Evolutionary conservation across 2,329 filamentous ascomycete genomes (phyloP).

Genomic region (Hysterium pulicare): DNA sequence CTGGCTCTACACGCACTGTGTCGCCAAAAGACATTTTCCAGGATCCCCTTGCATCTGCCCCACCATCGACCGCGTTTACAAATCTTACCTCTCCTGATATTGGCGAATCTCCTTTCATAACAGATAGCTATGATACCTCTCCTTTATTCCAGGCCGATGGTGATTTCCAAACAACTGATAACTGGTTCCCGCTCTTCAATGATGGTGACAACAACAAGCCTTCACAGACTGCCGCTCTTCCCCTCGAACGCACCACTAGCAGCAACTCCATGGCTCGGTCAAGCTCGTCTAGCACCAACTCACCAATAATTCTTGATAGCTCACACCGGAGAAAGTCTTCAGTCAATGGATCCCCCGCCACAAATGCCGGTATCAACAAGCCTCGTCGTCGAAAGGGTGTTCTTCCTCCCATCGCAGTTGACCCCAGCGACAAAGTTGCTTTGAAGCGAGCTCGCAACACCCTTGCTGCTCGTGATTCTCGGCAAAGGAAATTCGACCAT

Average conservation of each 20-base stretch:
- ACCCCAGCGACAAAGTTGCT: conserved; percentile 70
- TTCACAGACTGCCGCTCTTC: conserved; percentile 23
- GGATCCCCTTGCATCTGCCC: conserved; percentile 68
- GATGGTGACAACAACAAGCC: conserved; percentile 38
- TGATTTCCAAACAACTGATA: conserved; percentile 54
- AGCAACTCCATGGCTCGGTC: conserved; percentile 35
- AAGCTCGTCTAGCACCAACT: conserved; percentile 34
- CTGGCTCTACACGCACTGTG: conserved; percentile 56
- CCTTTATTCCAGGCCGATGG: conserved; percentile 64
- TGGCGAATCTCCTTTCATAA: conserved; percentile 72
- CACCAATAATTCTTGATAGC: conserved; percentile 33
- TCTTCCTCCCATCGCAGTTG: conserved; percentile 73
- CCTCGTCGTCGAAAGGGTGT: conserved; percentile 77
- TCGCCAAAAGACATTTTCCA: conserved; percentile 80
- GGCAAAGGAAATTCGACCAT: conserved; percentile 77
- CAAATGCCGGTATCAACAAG: conserved; percentile 67
- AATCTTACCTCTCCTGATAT: conserved; percentile 78
- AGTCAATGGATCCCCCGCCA: conserved; percentile 48
- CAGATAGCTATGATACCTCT: conserved; percentile 71
- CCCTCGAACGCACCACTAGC: conserved; percentile 42
- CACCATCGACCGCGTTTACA: conserved; percentile 78
- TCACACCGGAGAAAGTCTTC: conserved; percentile 41
- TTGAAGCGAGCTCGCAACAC: conserved; percentile 94
- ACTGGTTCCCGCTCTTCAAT: conserved; percentile 75
- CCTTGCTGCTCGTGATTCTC: conserved; percentile 87